Evolutionary conservation across 1,284 basidiomycete genomes (phyloP).

Genomic region (Boletus mariae): DNA sequence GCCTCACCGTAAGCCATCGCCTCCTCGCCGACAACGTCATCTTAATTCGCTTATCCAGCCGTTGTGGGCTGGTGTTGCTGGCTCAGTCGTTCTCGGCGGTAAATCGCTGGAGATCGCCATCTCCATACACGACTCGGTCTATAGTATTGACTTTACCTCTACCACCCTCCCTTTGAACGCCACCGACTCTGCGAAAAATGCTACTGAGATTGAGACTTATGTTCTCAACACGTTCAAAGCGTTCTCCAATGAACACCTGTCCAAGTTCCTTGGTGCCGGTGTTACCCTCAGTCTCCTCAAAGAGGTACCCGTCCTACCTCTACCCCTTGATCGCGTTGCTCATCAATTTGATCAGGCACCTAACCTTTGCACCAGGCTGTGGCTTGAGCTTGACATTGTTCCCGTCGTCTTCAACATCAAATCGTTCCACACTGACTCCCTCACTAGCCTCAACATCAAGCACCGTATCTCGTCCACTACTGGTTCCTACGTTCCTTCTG

Average conservation of each 20-base stretch:
- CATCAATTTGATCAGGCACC: constrained; percentile 45
- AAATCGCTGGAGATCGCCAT: constrained; percentile 65
- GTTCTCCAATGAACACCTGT: constrained; percentile 69
- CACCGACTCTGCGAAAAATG: constrained; percentile 48
- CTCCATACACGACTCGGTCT: constrained; percentile 77
- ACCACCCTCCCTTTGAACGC: constrained; percentile 46
- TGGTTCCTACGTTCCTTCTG: constrained; percentile 69
- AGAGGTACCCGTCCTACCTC: constrained; percentile 36
- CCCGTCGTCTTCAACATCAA: constrained; percentile 83
- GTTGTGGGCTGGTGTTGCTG: constrained; percentile 80
- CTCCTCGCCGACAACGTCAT: constrained; percentile 19
- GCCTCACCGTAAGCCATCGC: constrained; percentile 54
- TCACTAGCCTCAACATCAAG: constrained; percentile 70
- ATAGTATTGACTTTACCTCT: constrained; percentile 71
- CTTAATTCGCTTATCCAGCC: constrained; percentile 44
- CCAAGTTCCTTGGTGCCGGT: constrained; percentile 75
- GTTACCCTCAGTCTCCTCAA: constrained; percentile 47
- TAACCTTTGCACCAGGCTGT: constrained; percentile 72
- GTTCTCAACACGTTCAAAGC: constrained; percentile 59
- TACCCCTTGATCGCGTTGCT: constrained; percentile 3
- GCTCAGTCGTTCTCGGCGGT: constrained; percentile 53
- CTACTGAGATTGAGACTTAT: constrained; percentile 56
- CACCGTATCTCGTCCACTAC: constrained; percentile 75
- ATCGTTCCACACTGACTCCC: constrained; percentile 71
- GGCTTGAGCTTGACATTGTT: constrained; percentile 73